Evolutionary conservation across 805 yeast genomes (phyloP).

Genomic region (Barnettozyma populi): DNA sequence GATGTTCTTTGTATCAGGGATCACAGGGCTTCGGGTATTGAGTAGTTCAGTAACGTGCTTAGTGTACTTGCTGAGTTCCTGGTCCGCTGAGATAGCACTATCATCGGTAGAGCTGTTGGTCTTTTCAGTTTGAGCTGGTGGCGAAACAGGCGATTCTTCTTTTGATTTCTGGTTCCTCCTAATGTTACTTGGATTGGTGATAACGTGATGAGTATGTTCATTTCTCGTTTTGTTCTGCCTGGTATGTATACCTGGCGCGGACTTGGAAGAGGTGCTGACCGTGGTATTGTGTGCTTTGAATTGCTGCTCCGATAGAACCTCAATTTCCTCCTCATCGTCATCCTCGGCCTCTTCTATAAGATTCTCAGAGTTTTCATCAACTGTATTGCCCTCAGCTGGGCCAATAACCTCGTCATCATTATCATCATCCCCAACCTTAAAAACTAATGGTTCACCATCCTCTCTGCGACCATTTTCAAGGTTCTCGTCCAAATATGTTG

Average conservation of each 20-base stretch:
- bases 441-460: not conserved
- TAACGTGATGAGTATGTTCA: no score
- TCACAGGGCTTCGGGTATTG: not conserved
- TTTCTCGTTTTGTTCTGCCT: not conserved
- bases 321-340: conserved; percentile 2
- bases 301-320: not conserved
- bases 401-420: no score
- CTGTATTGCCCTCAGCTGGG: no score
- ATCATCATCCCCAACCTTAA: no score
- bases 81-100: not conserved
- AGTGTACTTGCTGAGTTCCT: not conserved
- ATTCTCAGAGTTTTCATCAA: not conserved
- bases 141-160: no score
- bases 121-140: not conserved
- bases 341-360: not conserved
- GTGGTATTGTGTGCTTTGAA: not conserved
- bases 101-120: not conserved
- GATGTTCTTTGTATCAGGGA: not conserved
- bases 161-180: not conserved
- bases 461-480: not conserved
- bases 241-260: not conserved
- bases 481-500: not conserved
- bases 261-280: not conserved
- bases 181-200: no score
- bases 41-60: not conserved